phyloP scores from a whole-genome alignment of 768 basidiomycete genomes.

The Candolleomyces efflorescens region DNA sequence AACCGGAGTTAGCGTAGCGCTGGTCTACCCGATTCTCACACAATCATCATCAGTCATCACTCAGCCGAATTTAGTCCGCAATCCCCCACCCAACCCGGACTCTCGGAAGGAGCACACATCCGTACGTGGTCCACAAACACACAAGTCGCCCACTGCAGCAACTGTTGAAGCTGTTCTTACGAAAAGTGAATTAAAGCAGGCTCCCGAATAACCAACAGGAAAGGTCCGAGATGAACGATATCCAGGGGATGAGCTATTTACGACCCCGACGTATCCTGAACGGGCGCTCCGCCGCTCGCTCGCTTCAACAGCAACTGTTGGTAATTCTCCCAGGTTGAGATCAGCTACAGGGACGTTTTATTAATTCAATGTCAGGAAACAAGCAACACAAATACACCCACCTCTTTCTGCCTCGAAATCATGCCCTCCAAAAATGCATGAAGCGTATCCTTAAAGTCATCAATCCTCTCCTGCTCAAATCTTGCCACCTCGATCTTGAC shows the following conservation, averaged over 20 bases:
- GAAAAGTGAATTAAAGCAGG: too few species aligned
- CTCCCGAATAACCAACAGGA: neutral
- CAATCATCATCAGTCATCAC: too few species aligned
- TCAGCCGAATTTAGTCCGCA: too few species aligned
- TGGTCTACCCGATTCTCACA: too few species aligned
- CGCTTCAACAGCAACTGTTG: constrained; percentile 63
- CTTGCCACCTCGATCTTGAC: constrained; percentile 86
- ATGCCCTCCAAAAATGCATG: constrained; percentile 85
- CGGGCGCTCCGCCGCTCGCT: neutral
- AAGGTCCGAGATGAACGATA: too few species aligned
- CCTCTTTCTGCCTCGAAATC: constrained; percentile 81
- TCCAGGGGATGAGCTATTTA: too few species aligned
- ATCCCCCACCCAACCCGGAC: too few species aligned
- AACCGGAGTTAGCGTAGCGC: too few species aligned
- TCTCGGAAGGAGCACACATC: too few species aligned
- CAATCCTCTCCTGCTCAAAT: constrained; percentile 90
- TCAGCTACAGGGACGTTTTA: constrained; percentile 45
- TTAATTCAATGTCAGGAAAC: neutral
- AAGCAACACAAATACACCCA: constrained; percentile 22
- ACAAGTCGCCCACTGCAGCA: too few species aligned
- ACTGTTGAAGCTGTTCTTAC: too few species aligned
- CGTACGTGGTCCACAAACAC: too few species aligned
- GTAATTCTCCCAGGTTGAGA: constrained; percentile 76
- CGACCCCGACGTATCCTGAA: neutral
- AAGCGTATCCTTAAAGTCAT: constrained; percentile 85